Conservation (phyloP, 1,139 yeast species). For the Taphrina deformans region DNA sequence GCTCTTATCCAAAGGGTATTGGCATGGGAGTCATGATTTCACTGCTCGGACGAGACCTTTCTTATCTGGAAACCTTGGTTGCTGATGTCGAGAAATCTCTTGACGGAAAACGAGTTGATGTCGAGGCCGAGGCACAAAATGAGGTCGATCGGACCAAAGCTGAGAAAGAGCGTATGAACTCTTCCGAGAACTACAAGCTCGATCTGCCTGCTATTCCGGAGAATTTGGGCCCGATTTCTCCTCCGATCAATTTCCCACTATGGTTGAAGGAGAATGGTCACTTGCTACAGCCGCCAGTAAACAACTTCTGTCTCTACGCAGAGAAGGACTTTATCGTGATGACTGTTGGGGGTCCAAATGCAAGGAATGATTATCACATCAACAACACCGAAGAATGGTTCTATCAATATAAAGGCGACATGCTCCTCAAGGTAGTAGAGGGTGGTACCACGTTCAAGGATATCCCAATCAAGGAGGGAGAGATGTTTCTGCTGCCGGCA, state of each 20-base stretch:
- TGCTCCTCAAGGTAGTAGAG: constrained; percentile 84
- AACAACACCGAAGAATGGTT: constrained; percentile 89
- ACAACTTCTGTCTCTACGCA: constrained; percentile 67
- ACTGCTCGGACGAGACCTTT: constrained; percentile 23
- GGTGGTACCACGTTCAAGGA: constrained; percentile 66
- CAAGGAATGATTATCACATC: constrained; percentile 86
- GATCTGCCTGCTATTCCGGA: constrained; percentile 15
- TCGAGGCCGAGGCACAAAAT: constrained; percentile 5
- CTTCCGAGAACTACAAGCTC: constrained; percentile 9
- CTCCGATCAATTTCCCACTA: constrained; percentile 59
- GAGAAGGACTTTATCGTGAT: constrained; percentile 89
- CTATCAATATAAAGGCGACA: constrained; percentile 45
- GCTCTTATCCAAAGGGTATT: constrained; percentile 78
- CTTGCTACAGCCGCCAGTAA: constrained; percentile 84
- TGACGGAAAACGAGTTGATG: constrained; percentile 24
- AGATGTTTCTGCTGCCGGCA: constrained; percentile 78
- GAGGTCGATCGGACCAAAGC: constrained; percentile 23
- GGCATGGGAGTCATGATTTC: constrained; percentile 50
- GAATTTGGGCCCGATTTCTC: constrained; percentile 13
- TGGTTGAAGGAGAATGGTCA: constrained; percentile 76
- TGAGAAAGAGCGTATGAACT: constrained; percentile 23
- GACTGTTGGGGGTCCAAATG: constrained; percentile 95
- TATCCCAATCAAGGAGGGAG: constrained; percentile 77
- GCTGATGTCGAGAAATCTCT: constrained; percentile 30
- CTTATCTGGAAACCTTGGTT: constrained; percentile 18